Percentiles rank a stretch among this genome's conserved stretches.
Evolutionary conservation across 2,329 filamentous ascomycete species (phyloP).

Genomic region (Plenodomus biglobosus): DNA sequence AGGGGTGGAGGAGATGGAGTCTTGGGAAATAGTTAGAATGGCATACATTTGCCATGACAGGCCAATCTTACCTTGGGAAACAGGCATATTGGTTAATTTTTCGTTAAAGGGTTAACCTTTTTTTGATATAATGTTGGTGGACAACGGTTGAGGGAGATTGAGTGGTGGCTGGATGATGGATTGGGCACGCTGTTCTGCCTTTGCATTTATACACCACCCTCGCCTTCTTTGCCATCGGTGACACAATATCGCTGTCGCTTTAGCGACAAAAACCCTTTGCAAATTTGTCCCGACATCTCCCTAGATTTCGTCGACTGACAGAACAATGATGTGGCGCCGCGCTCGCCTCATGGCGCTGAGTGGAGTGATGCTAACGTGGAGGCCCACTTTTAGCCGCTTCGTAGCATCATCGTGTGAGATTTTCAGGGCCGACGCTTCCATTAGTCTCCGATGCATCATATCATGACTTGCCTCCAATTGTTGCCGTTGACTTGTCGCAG

Average conservation of each 20-base stretch:
- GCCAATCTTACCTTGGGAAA: too few relatives aligned
- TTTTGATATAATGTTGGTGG: too few relatives aligned
- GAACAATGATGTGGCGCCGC: constrained; percentile 26
- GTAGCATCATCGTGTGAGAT: constrained; percentile 22
- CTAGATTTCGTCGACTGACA: constrained; percentile 26
- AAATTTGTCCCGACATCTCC: constrained; percentile 22
- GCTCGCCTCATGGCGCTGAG: constrained; percentile 17
- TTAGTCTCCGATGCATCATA: neutral
- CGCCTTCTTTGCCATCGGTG: constrained; percentile 13
- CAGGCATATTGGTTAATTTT: too few relatives aligned
- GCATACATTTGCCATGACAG: too few relatives aligned
- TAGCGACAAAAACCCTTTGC: constrained; percentile 15
- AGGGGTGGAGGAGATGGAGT: constrained; percentile 29
- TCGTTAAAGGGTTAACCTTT: too few relatives aligned
- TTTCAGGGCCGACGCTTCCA: constrained; percentile 20
- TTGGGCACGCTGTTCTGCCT: neutral
- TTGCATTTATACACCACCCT: constrained; percentile 12
- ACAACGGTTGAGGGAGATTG: neutral
- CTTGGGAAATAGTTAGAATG: constrained; percentile 8
- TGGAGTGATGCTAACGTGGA: constrained; percentile 28
- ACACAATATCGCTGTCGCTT: constrained; percentile 14
- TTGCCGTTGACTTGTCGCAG: too few relatives aligned
- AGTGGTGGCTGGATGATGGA: neutral
- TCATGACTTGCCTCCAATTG: too few relatives aligned
- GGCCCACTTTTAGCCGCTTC: constrained; percentile 30